Percentiles rank a stretch among this genome's conserved stretches.
These are phyloP conservation scores for Eustoma russellianum DNA, from an alignment of 257 asterid genomes.

Conservation along the genomic window DNA sequence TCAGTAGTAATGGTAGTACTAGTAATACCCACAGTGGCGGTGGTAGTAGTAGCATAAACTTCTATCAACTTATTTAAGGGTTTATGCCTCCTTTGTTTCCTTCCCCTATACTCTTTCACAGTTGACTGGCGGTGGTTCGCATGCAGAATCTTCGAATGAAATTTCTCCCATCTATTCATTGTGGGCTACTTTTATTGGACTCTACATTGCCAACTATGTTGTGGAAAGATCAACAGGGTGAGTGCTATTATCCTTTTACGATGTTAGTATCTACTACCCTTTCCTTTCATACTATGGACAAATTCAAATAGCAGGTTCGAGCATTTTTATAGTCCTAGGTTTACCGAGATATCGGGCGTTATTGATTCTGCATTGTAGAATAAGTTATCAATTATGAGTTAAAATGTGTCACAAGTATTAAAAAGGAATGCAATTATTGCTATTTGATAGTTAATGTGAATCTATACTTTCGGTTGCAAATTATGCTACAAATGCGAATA, in stretches of 20 bases:
- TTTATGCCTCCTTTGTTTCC: constrained; percentile 17
- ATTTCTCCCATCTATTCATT: constrained; percentile 94
- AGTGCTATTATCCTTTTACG: constrained; percentile 19
- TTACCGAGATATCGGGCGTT: too few relatives aligned
- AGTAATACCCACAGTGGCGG: background rate
- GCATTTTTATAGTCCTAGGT: background rate
- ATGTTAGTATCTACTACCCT: background rate
- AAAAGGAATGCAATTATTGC: too few relatives aligned
- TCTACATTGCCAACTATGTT: constrained; percentile 98
- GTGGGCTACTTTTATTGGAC: constrained; percentile 99
- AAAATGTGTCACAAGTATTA: too few relatives aligned
- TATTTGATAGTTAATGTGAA: too few relatives aligned
- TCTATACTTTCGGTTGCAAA: too few relatives aligned
- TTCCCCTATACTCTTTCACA: constrained; percentile 30
- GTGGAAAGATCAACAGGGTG: constrained; percentile 97
- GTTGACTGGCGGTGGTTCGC: constrained; percentile 73
- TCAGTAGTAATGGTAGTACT: background rate
- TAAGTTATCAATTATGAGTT: too few relatives aligned
- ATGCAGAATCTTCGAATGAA: constrained; percentile 84
- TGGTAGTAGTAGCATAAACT: too few relatives aligned
- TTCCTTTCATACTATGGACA: background rate
- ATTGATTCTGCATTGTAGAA: too few relatives aligned
- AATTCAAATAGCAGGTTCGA: background rate
- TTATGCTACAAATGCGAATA: too few relatives aligned
- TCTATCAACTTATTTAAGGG: background rate